A percentile compares a stretch with the other conserved stretches of the same genome.
phyloP scores from a whole-genome alignment of 2,329 filamentous ascomycete species.

The Pseudocercospora ulei region DNA sequence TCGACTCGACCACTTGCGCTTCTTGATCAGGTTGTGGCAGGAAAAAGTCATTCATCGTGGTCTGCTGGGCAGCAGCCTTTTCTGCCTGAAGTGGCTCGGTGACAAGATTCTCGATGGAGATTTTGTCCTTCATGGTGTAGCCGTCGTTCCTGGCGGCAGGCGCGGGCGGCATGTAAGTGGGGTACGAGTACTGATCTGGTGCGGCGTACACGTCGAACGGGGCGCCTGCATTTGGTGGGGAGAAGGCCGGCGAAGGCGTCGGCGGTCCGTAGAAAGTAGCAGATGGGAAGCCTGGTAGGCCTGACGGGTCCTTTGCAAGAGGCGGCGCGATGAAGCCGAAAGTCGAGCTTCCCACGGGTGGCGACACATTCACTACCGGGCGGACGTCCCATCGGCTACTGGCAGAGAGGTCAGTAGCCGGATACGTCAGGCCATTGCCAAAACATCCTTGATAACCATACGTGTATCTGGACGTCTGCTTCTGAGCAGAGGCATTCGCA shows the following conservation, averaged over 20 bases:
- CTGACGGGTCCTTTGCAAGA: no score
- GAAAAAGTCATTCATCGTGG: background rate
- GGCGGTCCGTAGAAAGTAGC: no score
- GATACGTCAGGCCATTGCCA: constrained; percentile 7
- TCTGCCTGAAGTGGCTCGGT: constrained; percentile 8
- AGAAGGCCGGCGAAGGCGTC: no score
- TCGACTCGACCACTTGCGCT: background rate
- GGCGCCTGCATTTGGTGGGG: no score
- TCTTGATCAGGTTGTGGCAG: background rate
- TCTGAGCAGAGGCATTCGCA: background rate
- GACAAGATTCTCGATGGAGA: constrained; percentile 11
- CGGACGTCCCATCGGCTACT: constrained; percentile 25
- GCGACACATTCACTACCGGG: constrained; percentile 5
- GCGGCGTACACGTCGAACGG: no score
- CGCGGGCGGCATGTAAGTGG: no score
- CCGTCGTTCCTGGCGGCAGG: no score
- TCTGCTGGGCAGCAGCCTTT: no score
- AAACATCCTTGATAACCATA: constrained; percentile 15
- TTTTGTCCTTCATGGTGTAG: constrained; percentile 6
- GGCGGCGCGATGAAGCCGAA: no score
- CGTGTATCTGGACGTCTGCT: constrained; percentile 15
- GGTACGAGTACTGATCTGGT: no score
- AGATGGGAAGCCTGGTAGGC: no score
- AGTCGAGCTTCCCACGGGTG: no score
- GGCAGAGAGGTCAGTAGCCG: constrained; percentile 20